Base-by-base conservation (phyloP, 2,329 filamentous ascomycete species). In the Alternaria metachromatica region DNA sequence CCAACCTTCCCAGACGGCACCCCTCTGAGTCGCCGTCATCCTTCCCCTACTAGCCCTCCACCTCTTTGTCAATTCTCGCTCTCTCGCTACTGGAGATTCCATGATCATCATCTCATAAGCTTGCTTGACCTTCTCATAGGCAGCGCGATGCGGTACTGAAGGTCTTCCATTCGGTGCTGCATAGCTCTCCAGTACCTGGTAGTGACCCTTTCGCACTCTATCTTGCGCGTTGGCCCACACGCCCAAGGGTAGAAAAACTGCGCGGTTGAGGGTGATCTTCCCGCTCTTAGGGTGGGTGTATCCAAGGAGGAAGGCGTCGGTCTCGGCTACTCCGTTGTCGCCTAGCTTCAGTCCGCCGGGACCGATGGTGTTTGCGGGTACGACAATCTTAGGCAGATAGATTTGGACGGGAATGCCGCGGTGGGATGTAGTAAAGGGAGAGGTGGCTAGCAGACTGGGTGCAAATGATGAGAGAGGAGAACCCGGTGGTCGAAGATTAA, bases 1-100 rank as follows among this genome's bases (percentile, higher is more conserved):
- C 72, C 72, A 78, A 0, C 77, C 77, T 63, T 79, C 77, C 77
- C 77, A 79, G 30, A 79, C 70, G 25, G 67, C 65, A 5, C 76
- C 77, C 9, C 76, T 64, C 28, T 67, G 61, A 37, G 10, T 53
- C 45, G 21, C 62, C 28, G 62, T 72, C 71, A 78, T 67, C 13
- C 65, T 68, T 0, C 75, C 76, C 2, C 10, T 43, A 3, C 59
- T 68, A 5, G 57, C 62, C 6, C 72, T 60, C 75, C 75, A 79
- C 44, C 77, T 51, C 70, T 79, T 79, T 13, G 76, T 78, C 11
- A 78, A 23, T n/a, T 68, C 59, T 4, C 64, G 50, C 58, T 79
- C 77, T 2, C 76, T 56, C 10, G 64, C 62, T 5, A 5, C 25
- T 3, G 58, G 49, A 1, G n/a, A 46, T 0, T 9, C 9, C 7